Evolutionary conservation across 75 land plant species (phyloP), one percentile per base, ranked within the genome.

Genomic region (Gnetum montanum): DNA sequence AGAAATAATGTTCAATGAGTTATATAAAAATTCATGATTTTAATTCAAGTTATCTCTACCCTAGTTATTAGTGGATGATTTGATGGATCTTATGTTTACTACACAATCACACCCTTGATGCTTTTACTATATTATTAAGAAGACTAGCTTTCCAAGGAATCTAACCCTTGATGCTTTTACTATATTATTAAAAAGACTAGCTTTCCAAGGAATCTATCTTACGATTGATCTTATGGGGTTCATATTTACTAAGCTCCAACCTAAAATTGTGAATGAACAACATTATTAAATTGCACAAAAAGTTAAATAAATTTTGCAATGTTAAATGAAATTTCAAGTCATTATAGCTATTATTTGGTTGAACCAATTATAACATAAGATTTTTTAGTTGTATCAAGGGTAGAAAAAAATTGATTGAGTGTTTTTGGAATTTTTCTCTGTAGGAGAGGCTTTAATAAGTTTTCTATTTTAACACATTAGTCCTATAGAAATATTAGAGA

Each of bases 161-260:
- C n/a, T n/a, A n/a, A n/a, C n/a, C n/a, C n/a, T n/a, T n/a, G 38
- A 36, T 36, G 38, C 38, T 36, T 6, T 36, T 36, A 36, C 10
- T 10, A 36, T 36, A 36, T 36, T 36, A 43, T 43, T 2, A 12
- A 43, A 20, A 2, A 20, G 45, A 43, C 19, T 43, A 43, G 11
- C 0, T 43, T 6, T 20, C 45, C 0, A 43, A 20, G 45, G 45
- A 4, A 43, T 43, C 2, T 43, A 43, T 43, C 45, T 20, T n/a
- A 2, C 0, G 0, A 0, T 43, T 5, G 16, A 43, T 2, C 45
- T 20, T 43, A n/a, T 49, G 27, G 52, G 27, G 23, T 49, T 29
- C 23, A 49, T 29, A 29, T 49, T 8, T 1, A 49, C 52, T 49
- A 49, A 25, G 52, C 52, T 49, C 52, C 52, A 49, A 6, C 31